Base-by-base conservation (phyloP, 2,329 filamentous ascomycete genomes). In the Aspergillus awamori region DNA sequence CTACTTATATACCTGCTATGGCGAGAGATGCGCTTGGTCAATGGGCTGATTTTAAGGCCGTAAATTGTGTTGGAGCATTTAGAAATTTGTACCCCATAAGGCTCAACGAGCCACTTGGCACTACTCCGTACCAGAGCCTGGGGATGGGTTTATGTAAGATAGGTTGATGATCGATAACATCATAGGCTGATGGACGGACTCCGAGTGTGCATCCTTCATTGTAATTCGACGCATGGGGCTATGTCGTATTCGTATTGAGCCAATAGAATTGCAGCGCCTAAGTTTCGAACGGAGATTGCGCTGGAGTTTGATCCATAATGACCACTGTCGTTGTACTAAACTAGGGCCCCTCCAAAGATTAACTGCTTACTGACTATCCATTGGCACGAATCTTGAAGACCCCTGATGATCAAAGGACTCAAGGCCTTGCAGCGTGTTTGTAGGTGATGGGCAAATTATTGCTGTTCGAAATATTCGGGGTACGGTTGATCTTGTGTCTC, bases 241-340 rank as follows among this genome's bases (percentile, higher is more conserved):
- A 26, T 36, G 33, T 36, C 33, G 33, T 36, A 36, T 36, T 36
- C 33, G 33, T 36, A 36, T 13, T 13, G 45, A 10, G 6, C 53
- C 38, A 55, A 55, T 55, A 30, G 15, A 28, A 55, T 2, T 11
- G 53, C 38, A 26, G 24, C 38, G 8, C 53, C 36, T 28, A 28
- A 38, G 39, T 43, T 55, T 43, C 38, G 26, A 43, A 45, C 39
- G 53, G 53, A 55, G 53, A 55, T 43, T 55, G 53, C 39, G 24
- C 53, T 38, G 53, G 53, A 20, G 22, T 26, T 13, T 28, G 45
- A 28, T 26, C 45, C 45, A 24, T 15, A 36, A 7, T 45, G 45
- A 17, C 24, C 33, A 15, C 33, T 36, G 33, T 36, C 33, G 11
- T 49, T 49, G 13, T 30, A 24, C 45, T 26, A 49, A 8, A 26